A percentile compares a stretch with the other conserved stretches of the same genome.
These are phyloP conservation scores for Herpetomonas samuelpessoai DNA, from an alignment of 208 protist genomes.

Conservation along the genomic window DNA sequence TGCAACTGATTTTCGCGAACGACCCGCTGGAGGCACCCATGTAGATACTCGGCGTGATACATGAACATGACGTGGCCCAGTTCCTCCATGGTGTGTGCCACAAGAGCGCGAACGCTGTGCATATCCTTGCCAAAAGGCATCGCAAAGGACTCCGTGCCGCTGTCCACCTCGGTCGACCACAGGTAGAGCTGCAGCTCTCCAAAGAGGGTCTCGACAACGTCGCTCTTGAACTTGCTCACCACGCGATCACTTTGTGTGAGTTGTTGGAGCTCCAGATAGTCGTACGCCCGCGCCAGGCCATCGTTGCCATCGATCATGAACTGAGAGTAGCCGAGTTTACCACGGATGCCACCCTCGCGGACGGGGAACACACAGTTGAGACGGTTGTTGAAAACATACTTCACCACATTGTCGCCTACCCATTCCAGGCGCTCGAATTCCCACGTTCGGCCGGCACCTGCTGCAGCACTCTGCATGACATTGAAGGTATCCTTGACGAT, in stretches of 20 bases:
- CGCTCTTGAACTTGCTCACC: constrained; percentile 91
- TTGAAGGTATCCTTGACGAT: constrained; percentile 76
- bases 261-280: constrained; percentile 77
- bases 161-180: constrained; percentile 63
- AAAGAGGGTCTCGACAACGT: constrained; percentile 88
- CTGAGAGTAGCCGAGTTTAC: constrained; percentile 65
- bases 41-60: constrained; percentile 67
- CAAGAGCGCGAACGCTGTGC: constrained; percentile 61
- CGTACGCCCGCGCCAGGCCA: constrained; percentile 76
- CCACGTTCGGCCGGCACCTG: constrained; percentile 55
- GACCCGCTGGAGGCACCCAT: constrained; percentile 62
- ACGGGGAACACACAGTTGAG: constrained; percentile 66
- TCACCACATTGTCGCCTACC: constrained; percentile 85
- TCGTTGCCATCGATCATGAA: constrained; percentile 91
- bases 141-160: constrained; percentile 30
- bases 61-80: constrained; percentile 80
- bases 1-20: constrained; percentile 73
- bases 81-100: constrained; percentile 82
- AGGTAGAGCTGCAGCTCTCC: constrained; percentile 84
- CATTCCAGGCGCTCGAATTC: constrained; percentile 90
- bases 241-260: constrained; percentile 66
- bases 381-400: constrained; percentile 82
- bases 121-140: constrained; percentile 71
- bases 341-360: constrained; percentile 62
- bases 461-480: constrained; percentile 19